phyloP scores from a whole-genome alignment of 176 grass and related monocot genomes.

The Pontederia crassipes region DNA sequence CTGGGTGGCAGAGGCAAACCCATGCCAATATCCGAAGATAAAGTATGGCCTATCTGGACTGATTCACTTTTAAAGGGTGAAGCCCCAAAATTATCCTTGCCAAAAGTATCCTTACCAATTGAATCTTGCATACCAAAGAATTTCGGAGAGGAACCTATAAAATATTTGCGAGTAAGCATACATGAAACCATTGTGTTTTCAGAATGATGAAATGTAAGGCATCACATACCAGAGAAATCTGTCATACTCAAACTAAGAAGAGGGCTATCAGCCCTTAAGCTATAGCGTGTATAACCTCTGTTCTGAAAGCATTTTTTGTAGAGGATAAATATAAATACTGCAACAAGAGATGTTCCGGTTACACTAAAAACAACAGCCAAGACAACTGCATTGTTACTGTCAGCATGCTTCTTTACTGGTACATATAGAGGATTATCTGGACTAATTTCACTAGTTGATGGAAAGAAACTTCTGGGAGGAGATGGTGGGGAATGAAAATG shows the following conservation, averaged over 20 bases:
- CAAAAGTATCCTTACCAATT: constrained; percentile 16
- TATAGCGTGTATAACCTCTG: constrained; percentile 21
- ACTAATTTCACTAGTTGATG: constrained; percentile 9
- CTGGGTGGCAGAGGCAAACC: too few species aligned
- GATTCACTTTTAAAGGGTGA: constrained; percentile 34
- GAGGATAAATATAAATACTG: constrained; percentile 30
- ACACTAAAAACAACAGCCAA: constrained; percentile 26
- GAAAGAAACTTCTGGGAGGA: not conserved
- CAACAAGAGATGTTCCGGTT: constrained; percentile 24
- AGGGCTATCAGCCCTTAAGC: constrained; percentile 31
- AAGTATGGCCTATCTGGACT: not conserved
- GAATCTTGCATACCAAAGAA: constrained; percentile 23
- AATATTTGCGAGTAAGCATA: not conserved
- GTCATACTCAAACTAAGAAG: constrained; percentile 37
- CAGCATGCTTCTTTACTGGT: constrained; percentile 3
- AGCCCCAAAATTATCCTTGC: constrained; percentile 39
- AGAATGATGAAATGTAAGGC: too few species aligned
- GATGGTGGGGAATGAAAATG: too few species aligned
- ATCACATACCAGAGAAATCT: constrained; percentile 34
- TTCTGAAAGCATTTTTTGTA: constrained; percentile 27
- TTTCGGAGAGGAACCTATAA: constrained; percentile 39
- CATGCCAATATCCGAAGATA: too few species aligned
- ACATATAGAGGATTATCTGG: not conserved
- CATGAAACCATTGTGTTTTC: too few species aligned
- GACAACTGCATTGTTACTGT: constrained; percentile 3